Percentiles rank a stretch among this genome's conserved stretches.
These are phyloP conservation scores for Ehretia macrophylla DNA, from an alignment of 257 asterid genomes.

Conservation along the genomic window DNA sequence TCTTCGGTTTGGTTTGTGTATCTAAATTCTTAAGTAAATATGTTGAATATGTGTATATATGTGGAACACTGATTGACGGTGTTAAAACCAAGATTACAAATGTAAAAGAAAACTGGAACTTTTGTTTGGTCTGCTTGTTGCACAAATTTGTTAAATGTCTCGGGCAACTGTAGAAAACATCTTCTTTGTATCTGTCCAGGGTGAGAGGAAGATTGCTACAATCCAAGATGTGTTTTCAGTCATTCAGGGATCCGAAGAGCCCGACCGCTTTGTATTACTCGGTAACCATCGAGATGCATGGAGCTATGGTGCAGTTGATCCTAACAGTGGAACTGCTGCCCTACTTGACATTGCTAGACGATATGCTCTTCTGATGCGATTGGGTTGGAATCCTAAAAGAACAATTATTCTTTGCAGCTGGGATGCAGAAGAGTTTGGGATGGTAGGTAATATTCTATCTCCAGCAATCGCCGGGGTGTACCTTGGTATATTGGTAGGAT, in stretches of 20 bases:
- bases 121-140: too few species aligned
- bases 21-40: too few species aligned
- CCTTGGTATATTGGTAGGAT: not conserved
- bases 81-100: too few species aligned
- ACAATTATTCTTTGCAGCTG: conserved; percentile 86
- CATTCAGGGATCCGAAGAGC: conserved; percentile 72
- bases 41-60: too few species aligned
- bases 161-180: too few species aligned
- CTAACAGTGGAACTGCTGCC: conserved; percentile 92
- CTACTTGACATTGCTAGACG: conserved; percentile 89
- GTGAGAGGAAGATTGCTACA: conserved; percentile 58
- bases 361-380: conserved; percentile 58
- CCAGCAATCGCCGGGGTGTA: conserved; percentile 12
- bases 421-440: conserved; percentile 99
- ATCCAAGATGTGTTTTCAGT: conserved; percentile 72
- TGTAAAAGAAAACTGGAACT: too few species aligned
- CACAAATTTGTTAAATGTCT: too few species aligned
- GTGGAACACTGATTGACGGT: too few species aligned
- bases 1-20: too few species aligned
- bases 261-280: conserved; percentile 66
- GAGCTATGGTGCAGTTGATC: conserved; percentile 99
- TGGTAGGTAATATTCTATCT: conserved; percentile 74
- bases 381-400: conserved; percentile 91
- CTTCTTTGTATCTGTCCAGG: conserved; percentile 40
- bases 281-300: conserved; percentile 99